A percentile compares a stretch with the other conserved stretches of the same genome.
Conservation (phyloP, 352 stramenopile genomes). For the Hyaloperonospora arabidopsidis region DNA sequence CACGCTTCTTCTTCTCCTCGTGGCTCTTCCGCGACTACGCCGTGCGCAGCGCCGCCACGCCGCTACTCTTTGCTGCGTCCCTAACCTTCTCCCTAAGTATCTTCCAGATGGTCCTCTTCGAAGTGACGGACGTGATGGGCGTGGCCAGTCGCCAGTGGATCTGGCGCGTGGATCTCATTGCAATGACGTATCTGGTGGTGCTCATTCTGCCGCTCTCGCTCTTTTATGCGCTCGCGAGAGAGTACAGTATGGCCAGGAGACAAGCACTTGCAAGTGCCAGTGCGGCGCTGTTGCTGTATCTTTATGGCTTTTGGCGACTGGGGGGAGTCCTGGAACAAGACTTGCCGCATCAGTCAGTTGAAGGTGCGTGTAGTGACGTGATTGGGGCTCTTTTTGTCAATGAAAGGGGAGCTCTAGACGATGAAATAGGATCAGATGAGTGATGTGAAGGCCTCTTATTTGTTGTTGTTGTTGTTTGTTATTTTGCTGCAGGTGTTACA, state of each 20-base stretch:
- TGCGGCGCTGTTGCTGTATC: conserved; percentile 37
- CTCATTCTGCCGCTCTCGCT: conserved; percentile 66
- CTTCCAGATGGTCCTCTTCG: conserved; percentile 77
- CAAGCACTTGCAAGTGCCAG: conserved; percentile 22
- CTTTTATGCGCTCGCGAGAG: conserved; percentile 64
- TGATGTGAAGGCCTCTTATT: background rate
- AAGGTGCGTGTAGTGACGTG: conserved; percentile 27
- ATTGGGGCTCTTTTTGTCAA: background rate
- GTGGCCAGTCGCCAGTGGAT: conserved; percentile 61
- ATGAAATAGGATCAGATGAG: background rate
- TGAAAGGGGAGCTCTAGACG: conserved; percentile 9
- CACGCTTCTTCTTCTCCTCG: conserved; percentile 73
- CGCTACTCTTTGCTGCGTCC: conserved; percentile 62
- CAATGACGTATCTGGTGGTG: conserved; percentile 70
- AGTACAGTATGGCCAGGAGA: conserved; percentile 37
- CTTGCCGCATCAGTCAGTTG: conserved; percentile 32
- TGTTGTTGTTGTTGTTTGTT: conserved; percentile 5
- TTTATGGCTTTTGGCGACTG: conserved; percentile 72
- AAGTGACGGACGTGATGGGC: conserved; percentile 62
- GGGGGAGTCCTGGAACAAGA: conserved; percentile 47
- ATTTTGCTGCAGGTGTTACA: conserved; percentile 5
- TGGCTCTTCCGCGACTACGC: conserved; percentile 84
- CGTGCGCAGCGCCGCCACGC: conserved; percentile 45
- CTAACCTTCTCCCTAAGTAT: conserved; percentile 76
- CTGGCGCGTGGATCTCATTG: conserved; percentile 68